Base-by-base conservation (phyloP, 2,329 filamentous ascomycete genomes). In the Trichoderma sp. region DNA sequence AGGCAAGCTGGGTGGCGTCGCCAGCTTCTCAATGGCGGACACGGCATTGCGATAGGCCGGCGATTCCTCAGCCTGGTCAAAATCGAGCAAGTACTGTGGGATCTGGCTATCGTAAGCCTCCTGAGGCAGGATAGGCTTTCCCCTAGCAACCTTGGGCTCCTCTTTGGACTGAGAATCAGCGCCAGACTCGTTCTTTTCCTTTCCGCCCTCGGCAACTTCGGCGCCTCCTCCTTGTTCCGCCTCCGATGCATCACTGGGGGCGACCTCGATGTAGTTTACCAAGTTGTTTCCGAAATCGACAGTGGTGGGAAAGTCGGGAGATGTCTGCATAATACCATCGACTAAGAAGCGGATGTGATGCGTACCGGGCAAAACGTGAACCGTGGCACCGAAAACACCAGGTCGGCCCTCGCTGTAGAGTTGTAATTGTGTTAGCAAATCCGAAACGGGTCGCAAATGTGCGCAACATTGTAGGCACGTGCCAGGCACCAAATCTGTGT, bases 241-340 rank as follows among this genome's bases (percentile, higher is more conserved):
- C 29, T 77, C 75, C 12, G 83, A 82, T 34, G 89, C 80, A 74
- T 94, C 90, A 67, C 93, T 90, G 39, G 92, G 88, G 74, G 87
- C 92, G 70, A 98, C 92, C 81, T 99, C 95, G 75, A 99, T 92
- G 78, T 98, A 99, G 80, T 99, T 99, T 80, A 99, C 94, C 19
- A 99, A 84, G 76, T 97, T 97, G 81, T 98, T 98, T 71, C 93
- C 96, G 78, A 96, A 97, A 78, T 99, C 95, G 68, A 99, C 95
- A 2, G 95, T 97, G 0, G 95, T 98, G 15, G 95, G 94, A 66
- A 97, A 84, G 71, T 91, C 88, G 69, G 92, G 89, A 17, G 93
- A 95, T 15, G 93, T 95, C 76, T 90, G 88, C 93, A 97, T 97
- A 75, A 94, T 90, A 68, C 92, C 92, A 80, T 98, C 94, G 60